Conservation (phyloP, 306 rosid species). For the apple (Malus domestica) region DNA sequence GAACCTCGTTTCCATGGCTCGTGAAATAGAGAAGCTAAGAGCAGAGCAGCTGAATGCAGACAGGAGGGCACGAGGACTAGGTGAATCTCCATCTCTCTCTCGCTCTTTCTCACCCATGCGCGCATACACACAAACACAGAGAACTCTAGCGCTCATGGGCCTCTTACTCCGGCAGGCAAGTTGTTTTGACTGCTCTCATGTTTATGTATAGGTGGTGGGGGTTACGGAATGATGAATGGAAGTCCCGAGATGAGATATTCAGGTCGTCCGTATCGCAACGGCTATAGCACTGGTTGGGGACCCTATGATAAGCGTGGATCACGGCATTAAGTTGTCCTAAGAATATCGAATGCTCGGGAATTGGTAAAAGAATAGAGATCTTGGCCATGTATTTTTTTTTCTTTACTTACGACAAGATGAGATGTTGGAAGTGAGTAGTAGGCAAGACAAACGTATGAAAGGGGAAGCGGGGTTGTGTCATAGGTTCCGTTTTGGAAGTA, state of each 20-base stretch:
- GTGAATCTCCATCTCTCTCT: conserved; percentile 21
- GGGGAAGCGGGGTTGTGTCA: neutral
- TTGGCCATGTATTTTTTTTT: too few relatives aligned
- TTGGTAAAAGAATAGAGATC: neutral
- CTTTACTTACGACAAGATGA: too few relatives aligned
- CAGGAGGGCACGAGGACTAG: conserved; percentile 23
- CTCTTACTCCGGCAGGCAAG: neutral
- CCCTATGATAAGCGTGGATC: conserved; percentile 24
- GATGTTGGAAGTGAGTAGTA: neutral
- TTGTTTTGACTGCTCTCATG: conserved; percentile 14
- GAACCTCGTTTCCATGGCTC: conserved; percentile 44
- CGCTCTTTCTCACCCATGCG: neutral
- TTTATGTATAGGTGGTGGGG: conserved; percentile 26
- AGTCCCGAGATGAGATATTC: conserved; percentile 35
- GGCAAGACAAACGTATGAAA: neutral
- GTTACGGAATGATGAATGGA: conserved; percentile 33
- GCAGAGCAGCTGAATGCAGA: conserved; percentile 29
- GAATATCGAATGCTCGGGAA: neutral
- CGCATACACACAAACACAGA: neutral
- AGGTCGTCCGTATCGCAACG: conserved; percentile 21
- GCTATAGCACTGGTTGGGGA: conserved; percentile 26
- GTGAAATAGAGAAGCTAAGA: conserved; percentile 38
- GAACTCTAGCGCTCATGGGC: neutral
- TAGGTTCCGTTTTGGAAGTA: neutral
- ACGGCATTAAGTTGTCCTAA: conserved; percentile 14